Evolutionary conservation across 495 filamentous ascomycete genomes (phyloP), one percentile per base, ranked within the genome.

Genomic region (Melanomma pulvis-pyrius): DNA sequence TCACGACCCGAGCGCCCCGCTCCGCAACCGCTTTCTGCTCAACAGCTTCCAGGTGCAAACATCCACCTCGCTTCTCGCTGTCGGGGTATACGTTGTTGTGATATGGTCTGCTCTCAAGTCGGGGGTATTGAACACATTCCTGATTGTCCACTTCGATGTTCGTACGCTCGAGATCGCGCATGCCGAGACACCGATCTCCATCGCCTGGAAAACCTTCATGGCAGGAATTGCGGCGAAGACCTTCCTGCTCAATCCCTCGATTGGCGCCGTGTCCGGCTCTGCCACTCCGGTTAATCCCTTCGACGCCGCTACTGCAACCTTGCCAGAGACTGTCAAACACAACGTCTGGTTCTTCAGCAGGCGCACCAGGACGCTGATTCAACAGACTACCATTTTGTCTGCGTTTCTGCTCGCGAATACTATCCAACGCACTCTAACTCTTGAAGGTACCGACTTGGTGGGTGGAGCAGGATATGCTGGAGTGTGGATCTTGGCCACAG

Each of bases 221-320:
- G 79, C 84, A 25, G 92, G 92, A 9, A 80, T 83, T 63, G 89
- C 90, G 1, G 86, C 87, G 25, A 81, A 83, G 48, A 81, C 81
- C 50, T 92, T 96, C 74, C 83, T 96, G 59, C 93, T 96, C 73
- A 86, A 86, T 29, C 90, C 86, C 15, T 74, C 87, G 13, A 63
- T 75, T 34, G 72, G 69, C 25, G 69, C 74, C 15, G 63, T 48
- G 32, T 59, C 65, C 12, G 65, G 57, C 17, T 52, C 65, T 2
- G 59, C 60, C 8, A 69, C 71, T 2, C 64, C 67, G 17, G 62
- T 66, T 21, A 56, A 63, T 17, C 68, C 77, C 13, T 86, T 85
- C 68, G 79, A 88, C 67, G 81, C 86, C 0, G 79, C 75, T 30
- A 82, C 76, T 29, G 84, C 80, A 28, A 84, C 75, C 21, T 77